Evolutionary conservation across 305 asterid species (phyloP), one percentile per base, ranked within the genome.

Genomic region (Andrographis paniculata): DNA sequence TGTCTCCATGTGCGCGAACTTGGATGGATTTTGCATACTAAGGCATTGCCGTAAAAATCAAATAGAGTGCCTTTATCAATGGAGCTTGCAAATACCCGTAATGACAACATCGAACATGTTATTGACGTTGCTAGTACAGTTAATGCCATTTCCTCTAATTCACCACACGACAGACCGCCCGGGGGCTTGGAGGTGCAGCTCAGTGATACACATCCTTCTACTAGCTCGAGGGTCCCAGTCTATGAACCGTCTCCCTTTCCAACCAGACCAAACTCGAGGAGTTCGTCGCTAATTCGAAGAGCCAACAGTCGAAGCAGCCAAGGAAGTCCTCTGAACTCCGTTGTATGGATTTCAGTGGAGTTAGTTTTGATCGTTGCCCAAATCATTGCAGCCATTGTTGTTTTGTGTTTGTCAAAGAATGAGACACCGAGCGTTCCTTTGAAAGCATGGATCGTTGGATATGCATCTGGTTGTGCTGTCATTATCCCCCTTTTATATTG

Each of bases 261-360:
- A 5, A 11, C 37, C 14, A 11, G 37, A 1, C 60, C 89, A 42
- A 80, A 75, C 62, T 17, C 81, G 27, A 78, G 84, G 54, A 89
- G 54, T 58, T 38, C 94, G 37, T 73, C 95, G 5, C 57, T 82
- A 40, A 50, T 48, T 54, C 78, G 79, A 59, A 74, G 98, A 65
- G 82, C 81, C 58, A 78, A 64, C 67, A 80, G 69, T 20, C 92
- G 80, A 24, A 66, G 65, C 56, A 79, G 79, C 19, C 82, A 72
- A 55, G 71, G 95, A 64, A 91, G 92, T 58, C 99, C 99, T 16
- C 50, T 86, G 40, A 86, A 83, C 71, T 83, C 99, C 36, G 85
- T 70, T 45, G 27, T 80, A 39, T 86, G 99, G 96, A 91, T 91
- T 67, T 77, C 89, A 0, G 72, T 83, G 43, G 94, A 83, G 69